Percentiles rank a stretch among this genome's conserved stretches.
phyloP scores from a whole-genome alignment of 2,329 filamentous ascomycete genomes.

The Fusarium avenaceum region DNA sequence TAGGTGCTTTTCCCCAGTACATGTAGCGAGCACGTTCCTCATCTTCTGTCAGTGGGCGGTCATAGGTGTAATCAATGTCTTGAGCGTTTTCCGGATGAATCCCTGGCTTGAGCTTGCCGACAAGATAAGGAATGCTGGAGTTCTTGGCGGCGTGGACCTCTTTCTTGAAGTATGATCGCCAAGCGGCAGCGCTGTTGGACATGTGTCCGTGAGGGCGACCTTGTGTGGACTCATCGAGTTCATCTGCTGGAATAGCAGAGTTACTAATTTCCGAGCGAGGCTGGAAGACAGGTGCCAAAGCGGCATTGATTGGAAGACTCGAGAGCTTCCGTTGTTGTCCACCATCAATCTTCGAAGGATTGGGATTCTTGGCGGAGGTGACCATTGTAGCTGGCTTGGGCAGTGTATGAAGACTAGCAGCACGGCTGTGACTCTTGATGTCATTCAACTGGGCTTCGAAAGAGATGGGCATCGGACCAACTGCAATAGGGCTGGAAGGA shows the following conservation, averaged over 20 bases:
- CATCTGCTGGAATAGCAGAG: constrained; percentile 32
- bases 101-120: constrained; percentile 65
- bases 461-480: constrained; percentile 2
- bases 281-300: constrained; percentile 64
- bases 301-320: constrained; percentile 60
- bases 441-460: constrained; percentile 21
- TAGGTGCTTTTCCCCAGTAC: constrained; percentile 71
- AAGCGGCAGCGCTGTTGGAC: constrained; percentile 35
- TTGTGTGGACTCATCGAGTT: constrained; percentile 20
- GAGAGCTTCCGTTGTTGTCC: constrained; percentile 53
- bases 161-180: constrained; percentile 44
- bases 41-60: constrained; percentile 68
- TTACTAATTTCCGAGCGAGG: constrained; percentile 53
- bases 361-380: constrained; percentile 36
- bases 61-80: constrained; percentile 66
- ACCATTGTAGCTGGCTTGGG: constrained; percentile 48
- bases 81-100: constrained; percentile 58
- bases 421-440: constrained; percentile 35
- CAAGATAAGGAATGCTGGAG: constrained; percentile 63
- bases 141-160: constrained; percentile 31
- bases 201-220: constrained; percentile 16
- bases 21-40: constrained; percentile 70
- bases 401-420: constrained; percentile 47
- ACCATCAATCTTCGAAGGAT: constrained; percentile 39
- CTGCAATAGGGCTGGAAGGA: constrained; percentile 5